Percentiles rank a stretch among this genome's conserved stretches.
Evolutionary conservation across 305 asterid genomes (phyloP).

Genomic region (Fraxinus sp.): DNA sequence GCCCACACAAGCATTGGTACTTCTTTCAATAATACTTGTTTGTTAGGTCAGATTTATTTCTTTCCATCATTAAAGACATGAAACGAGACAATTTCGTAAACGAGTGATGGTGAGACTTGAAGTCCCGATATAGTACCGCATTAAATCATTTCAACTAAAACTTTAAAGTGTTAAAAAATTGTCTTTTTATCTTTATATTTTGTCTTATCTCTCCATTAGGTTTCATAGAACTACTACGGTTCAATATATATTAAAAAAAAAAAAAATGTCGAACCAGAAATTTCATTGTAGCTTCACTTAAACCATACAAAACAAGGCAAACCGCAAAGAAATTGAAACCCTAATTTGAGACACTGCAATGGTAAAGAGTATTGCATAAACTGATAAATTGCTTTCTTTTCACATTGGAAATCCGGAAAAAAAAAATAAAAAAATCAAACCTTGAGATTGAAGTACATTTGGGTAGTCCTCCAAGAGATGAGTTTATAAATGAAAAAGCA

Average conservation of each 20-base stretch:
- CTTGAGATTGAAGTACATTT: background rate
- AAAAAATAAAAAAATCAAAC: background rate
- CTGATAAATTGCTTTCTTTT: background rate
- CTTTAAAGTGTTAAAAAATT: background rate
- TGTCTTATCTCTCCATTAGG: background rate
- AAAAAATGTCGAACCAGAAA: background rate
- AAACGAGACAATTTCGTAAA: background rate
- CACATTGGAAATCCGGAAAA: background rate
- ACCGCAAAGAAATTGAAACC: background rate
- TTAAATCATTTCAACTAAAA: background rate
- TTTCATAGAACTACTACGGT: background rate
- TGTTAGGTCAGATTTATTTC: background rate
- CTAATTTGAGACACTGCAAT: background rate
- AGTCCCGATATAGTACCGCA: background rate
- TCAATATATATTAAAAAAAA: too few relatives aligned
- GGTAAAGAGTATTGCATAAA: background rate
- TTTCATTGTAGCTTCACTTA: background rate
- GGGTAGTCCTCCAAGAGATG: conserved; percentile 4
- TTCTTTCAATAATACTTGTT: background rate
- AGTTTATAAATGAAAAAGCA: conserved; percentile 24
- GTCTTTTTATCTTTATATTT: background rate
- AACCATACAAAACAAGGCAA: background rate
- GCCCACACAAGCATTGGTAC: background rate
- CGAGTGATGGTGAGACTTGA: background rate
- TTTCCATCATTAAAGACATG: background rate